These are phyloP conservation scores for Rubus idaeus DNA, from an alignment of 306 rosid genomes.

Conservation along the genomic window DNA sequence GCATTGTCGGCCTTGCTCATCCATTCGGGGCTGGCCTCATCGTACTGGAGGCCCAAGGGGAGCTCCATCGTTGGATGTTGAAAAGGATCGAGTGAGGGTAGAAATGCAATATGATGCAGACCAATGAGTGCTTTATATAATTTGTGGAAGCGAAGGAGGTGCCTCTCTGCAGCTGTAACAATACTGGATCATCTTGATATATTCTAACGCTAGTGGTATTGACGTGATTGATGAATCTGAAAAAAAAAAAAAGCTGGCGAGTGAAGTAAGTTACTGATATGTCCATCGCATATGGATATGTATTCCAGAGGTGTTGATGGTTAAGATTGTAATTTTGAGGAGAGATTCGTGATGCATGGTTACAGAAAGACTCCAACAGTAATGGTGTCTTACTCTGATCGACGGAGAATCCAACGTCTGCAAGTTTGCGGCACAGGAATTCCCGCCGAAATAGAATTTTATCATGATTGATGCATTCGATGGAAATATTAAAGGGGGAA, in stretches of 20 bases:
- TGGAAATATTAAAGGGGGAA: background rate
- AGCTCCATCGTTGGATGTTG: conserved; percentile 1
- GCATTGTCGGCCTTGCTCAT: conserved; percentile 49
- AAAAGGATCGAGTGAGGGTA: background rate
- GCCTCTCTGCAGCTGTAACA: background rate
- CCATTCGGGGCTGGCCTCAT: conserved; percentile 33
- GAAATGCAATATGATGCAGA: background rate
- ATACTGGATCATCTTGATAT: conserved; percentile 3
- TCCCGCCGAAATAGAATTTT: conserved; percentile 5
- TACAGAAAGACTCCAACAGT: background rate
- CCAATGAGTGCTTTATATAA: background rate
- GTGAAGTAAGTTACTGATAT: background rate
- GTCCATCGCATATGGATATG: background rate
- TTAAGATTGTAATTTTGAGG: background rate
- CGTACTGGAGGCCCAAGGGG: background rate
- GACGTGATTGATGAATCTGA: background rate
- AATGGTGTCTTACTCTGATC: background rate
- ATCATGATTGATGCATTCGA: conserved; percentile 15
- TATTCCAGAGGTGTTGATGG: background rate
- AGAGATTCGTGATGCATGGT: background rate
- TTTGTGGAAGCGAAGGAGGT: background rate
- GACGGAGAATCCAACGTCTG: conserved; percentile 29
- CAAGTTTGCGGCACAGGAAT: conserved; percentile 16
- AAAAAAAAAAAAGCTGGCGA: background rate
- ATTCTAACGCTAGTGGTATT: background rate